Base-by-base conservation (phyloP, 2,329 filamentous ascomycete genomes). In the Mollisiaceae sp. region DNA sequence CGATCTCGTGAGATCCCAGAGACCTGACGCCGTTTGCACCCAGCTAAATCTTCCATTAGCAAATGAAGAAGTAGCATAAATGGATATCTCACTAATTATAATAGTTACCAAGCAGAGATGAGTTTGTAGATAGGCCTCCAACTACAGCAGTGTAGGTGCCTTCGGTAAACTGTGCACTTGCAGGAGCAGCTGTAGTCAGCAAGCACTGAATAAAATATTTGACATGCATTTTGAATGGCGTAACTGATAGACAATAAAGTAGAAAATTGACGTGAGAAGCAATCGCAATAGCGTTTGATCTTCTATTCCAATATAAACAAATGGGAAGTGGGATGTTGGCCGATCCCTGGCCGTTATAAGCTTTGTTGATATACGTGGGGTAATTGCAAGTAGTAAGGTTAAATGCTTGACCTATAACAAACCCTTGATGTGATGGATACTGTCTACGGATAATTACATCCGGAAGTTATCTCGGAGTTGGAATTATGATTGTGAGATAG, bases 1-100 rank as follows among this genome's bases (percentile, higher is more conserved):
- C 35, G 72, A 74, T 60, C 74, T 68, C 14, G 74, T 78, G 36
- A 77, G 68, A 68, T 77, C 76, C 62, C 65, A 76, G 32, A 72
- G 71, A 50, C 70, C 71, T 14, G 59, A 62, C 45, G 71, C 70
- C 43, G 69, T 47, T 62, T 64, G 24, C 3, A 67, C 39, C 65
- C 65, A 67, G 52, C 65, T 66, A 68, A 41, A 38, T 6, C 6
- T 36, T 50, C 58, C 8, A 15, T 52, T 4, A 38, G n/a, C 39
- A n/a, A 22, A 14, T 39, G 35, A 9, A 15, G 2, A 8, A 39
- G 32, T 1, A 38, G 39, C 3, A 22, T 12, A 12, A 5, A 12
- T 15, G 35, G 3, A 3, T 18, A 8, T 14, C 62, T 72, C 73
- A 77, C 70, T 77, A 76, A 66, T 77, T 77, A 67, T 76, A 77